phyloP scores from a whole-genome alignment of 805 yeast species.

The Spathaspora sp. region DNA sequence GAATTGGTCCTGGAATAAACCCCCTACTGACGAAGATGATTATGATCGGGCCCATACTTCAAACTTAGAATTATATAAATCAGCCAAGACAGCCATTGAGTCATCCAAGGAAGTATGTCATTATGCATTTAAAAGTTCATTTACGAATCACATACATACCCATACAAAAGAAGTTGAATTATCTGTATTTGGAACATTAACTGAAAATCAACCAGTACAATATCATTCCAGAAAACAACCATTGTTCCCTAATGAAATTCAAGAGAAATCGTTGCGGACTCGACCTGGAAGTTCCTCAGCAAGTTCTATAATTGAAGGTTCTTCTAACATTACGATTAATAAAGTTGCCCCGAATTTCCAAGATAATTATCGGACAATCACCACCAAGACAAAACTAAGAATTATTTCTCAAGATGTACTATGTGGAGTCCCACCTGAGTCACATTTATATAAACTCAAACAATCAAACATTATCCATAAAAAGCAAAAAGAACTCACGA shows the following conservation, averaged over 20 bases:
- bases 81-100: constrained; percentile 32
- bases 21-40: constrained; percentile 11
- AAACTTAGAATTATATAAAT: constrained; percentile 23
- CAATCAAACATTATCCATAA: constrained; percentile 3
- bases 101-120: constrained; percentile 26
- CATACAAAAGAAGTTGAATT: constrained; percentile 20
- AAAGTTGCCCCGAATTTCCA: constrained; percentile 17
- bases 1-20: constrained; percentile 21
- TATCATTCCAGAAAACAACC: constrained; percentile 30
- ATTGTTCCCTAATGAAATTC: constrained; percentile 30
- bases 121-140: constrained; percentile 25
- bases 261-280: constrained; percentile 21
- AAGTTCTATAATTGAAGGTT: neutral
- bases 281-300: constrained; percentile 2
- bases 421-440: constrained; percentile 19
- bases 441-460: constrained; percentile 21
- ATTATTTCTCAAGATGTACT: constrained; percentile 19
- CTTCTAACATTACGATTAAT: neutral
- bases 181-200: constrained; percentile 31
- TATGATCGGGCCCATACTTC: constrained; percentile 17
- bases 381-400: constrained; percentile 19
- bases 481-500: constrained; percentile 10
- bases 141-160: constrained; percentile 6
- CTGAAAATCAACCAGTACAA: constrained; percentile 30
- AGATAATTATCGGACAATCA: constrained; percentile 19